These are phyloP conservation scores for Begonia fuchsioides DNA, from an alignment of 306 rosid species.

Conservation along the genomic window DNA sequence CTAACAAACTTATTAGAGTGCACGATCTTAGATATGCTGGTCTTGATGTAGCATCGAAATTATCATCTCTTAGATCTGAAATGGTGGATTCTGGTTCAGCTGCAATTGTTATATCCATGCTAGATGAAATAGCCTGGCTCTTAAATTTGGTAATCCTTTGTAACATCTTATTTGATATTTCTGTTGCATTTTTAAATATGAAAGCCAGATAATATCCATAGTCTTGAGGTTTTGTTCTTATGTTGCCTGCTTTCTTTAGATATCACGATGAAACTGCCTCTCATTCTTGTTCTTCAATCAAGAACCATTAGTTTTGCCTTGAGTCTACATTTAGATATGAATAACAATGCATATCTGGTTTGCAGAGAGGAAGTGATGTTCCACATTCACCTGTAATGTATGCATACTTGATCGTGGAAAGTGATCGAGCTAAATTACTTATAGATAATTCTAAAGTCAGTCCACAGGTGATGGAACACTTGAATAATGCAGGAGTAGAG, in stretches of 20 bases:
- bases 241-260: too few species aligned
- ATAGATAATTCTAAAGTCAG: conserved; percentile 58
- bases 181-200: neutral
- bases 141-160: conserved; percentile 68
- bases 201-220: too few species aligned
- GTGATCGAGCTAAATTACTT: conserved; percentile 63
- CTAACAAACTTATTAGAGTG: conserved; percentile 52
- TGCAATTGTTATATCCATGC: conserved; percentile 74
- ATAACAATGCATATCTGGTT: conserved; percentile 5
- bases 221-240: too few species aligned
- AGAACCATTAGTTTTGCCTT: neutral
- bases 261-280: neutral
- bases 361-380: conserved; percentile 91
- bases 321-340: neutral
- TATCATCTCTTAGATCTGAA: conserved; percentile 63
- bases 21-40: conserved; percentile 80
- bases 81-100: conserved; percentile 57
- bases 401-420: conserved; percentile 84
- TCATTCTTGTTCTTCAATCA: conserved; percentile 12
- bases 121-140: conserved; percentile 94
- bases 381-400: conserved; percentile 92
- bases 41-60: conserved; percentile 61
- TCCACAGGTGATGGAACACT: conserved; percentile 62
- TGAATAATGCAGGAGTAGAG: conserved; percentile 63
- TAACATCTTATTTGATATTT: neutral